Percentiles rank a stretch among this genome's conserved stretches.
phyloP scores from a whole-genome alignment of 371 early-diverging fungal species.

The Mortierella polycephala region DNA sequence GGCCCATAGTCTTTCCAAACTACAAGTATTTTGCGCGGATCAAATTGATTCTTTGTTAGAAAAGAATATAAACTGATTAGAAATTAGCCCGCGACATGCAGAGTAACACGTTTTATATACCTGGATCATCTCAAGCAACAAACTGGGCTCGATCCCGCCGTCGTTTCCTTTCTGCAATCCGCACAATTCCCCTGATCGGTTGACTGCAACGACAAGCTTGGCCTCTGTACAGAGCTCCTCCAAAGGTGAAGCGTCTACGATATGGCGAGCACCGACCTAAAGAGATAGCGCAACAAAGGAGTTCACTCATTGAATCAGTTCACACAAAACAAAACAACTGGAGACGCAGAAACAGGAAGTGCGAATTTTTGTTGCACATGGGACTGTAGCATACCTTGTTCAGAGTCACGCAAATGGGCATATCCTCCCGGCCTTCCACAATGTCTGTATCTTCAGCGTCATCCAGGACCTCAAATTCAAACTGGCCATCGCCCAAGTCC shows the following conservation, averaged over 20 bases:
- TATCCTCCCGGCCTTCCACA: slow-evolving; percentile 77
- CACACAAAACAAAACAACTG: background rate
- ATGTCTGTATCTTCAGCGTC: slow-evolving; percentile 85
- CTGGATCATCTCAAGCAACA: slow-evolving; percentile 84
- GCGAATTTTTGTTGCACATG: background rate
- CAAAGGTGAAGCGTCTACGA: slow-evolving; percentile 86
- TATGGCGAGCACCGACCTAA: slow-evolving; percentile 83
- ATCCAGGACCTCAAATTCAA: slow-evolving; percentile 91
- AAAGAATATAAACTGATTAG: slow-evolving; percentile 13
- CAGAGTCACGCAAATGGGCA: slow-evolving; percentile 86
- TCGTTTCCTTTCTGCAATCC: slow-evolving; percentile 83
- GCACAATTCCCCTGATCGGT: slow-evolving; percentile 81
- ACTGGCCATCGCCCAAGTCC: slow-evolving; percentile 76
- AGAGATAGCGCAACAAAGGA: background rate
- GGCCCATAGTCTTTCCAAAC: slow-evolving; percentile 71
- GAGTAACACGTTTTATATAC: slow-evolving; percentile 35
- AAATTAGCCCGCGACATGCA: background rate
- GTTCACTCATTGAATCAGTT: background rate
- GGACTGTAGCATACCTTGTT: slow-evolving; percentile 67
- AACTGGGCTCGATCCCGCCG: slow-evolving; percentile 82
- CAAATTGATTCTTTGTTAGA: slow-evolving; percentile 21
- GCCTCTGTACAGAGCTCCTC: slow-evolving; percentile 90
- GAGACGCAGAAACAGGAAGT: background rate
- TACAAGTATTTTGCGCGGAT: slow-evolving; percentile 30
- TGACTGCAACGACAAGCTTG: slow-evolving; percentile 84